Percentiles rank a stretch among this genome's conserved stretches.
phyloP scores from a whole-genome alignment of 805 yeast genomes.

The Yamadazyma philogaea region DNA sequence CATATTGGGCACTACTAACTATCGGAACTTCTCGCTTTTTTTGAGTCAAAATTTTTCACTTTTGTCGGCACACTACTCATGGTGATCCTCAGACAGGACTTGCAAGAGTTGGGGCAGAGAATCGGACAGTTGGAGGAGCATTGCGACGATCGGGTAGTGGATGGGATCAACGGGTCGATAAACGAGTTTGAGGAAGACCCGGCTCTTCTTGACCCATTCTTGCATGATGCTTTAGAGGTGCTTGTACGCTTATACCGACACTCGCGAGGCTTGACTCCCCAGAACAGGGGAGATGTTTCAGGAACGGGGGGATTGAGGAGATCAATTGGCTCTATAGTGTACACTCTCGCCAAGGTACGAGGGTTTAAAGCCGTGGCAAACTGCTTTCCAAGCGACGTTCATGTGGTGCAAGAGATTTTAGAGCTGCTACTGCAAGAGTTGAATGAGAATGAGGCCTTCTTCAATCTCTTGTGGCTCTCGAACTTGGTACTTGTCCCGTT shows the following conservation, averaged over 20 bases:
- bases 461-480: slow-evolving; percentile 68
- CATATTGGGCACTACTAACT: slow-evolving; percentile 2
- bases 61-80: background rate
- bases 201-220: slow-evolving; percentile 41
- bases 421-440: slow-evolving; percentile 4
- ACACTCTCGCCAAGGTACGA: slow-evolving; percentile 59
- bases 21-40: no score
- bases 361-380: slow-evolving; percentile 60
- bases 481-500: slow-evolving; percentile 75
- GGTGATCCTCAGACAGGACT: background rate
- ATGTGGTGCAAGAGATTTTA: slow-evolving; percentile 39
- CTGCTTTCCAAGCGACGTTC: slow-evolving; percentile 59
- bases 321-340: slow-evolving; percentile 41
- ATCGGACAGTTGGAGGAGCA: background rate
- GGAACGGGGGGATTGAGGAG: no score
- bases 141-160: background rate
- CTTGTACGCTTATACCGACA: background rate
- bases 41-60: background rate
- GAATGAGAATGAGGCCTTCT: slow-evolving; percentile 22
- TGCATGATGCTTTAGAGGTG: background rate
- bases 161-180: slow-evolving; percentile 19
- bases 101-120: background rate
- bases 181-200: slow-evolving; percentile 56
- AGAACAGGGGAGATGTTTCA: no score
- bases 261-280: no score